These are phyloP conservation scores for Starmera caribaea DNA, from an alignment of 805 yeast genomes.

Conservation along the genomic window DNA sequence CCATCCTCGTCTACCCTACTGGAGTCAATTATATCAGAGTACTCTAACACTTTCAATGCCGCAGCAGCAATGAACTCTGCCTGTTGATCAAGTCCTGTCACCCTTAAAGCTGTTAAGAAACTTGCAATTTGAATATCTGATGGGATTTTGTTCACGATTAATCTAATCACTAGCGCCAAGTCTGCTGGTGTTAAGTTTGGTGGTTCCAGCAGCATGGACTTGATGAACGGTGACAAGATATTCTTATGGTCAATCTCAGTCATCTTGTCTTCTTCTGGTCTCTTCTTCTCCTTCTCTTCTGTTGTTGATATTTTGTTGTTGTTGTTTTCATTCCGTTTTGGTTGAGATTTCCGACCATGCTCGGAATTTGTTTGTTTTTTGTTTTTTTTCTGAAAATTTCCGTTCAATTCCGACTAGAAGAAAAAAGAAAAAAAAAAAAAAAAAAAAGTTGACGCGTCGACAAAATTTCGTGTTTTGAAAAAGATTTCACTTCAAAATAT, in stretches of 20 bases:
- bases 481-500: no score
- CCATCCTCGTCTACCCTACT: conserved; percentile 36
- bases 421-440: no score
- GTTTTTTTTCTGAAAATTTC: not conserved
- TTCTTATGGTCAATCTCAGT: not conserved
- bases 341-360: not conserved
- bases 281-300: no score
- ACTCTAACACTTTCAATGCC: conserved; percentile 61
- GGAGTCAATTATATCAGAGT: conserved; percentile 45
- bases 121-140: conserved; percentile 66
- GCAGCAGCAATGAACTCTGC: conserved; percentile 83
- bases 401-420: no score
- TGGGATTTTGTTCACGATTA: conserved; percentile 51
- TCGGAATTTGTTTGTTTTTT: no score
- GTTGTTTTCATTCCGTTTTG: no score
- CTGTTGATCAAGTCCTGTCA: conserved; percentile 68
- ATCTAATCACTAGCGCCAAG: conserved; percentile 48
- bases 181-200: conserved; percentile 57
- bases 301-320: no score
- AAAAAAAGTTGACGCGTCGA: no score
- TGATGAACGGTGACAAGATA: conserved; percentile 46
- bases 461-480: no score
- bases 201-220: conserved; percentile 51
- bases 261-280: no score
- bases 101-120: conserved; percentile 69